Base-by-base conservation (phyloP, 2,329 filamentous ascomycete genomes). In the Onygenales sp. region DNA sequence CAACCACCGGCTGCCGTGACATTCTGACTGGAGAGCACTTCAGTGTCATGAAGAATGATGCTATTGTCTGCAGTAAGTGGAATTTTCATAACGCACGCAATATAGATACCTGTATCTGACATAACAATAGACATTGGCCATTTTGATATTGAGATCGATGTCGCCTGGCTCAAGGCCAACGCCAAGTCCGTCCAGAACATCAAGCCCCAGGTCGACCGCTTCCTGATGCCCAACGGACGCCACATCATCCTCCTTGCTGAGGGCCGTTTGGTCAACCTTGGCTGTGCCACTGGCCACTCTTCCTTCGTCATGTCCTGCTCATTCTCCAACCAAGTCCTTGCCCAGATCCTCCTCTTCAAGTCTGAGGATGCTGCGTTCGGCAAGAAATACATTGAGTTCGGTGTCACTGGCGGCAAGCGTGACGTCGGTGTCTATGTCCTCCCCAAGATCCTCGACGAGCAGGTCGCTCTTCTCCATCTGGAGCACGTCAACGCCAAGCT, bases 301-400 rank as follows among this genome's bases (percentile, higher is more conserved):
- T 97, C 92, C 51, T 98, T 98, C 77, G 93, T 98, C 81, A 97
- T 98, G 93, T 96, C 91, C 67, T 98, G 93, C 87, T 97, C 92
- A 61, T 98, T 98, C 87, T 95, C 91, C 83, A 98, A 98, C 87
- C 93, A 98, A 83, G 93, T 97, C 67, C 89, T 98, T 73, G 93
- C 93, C 64, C 93, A 98, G 82, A 97, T 98, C 79, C 86, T 95
- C 80, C 80, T 98, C 69, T 98, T 77, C 87, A 97, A 97, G 87
- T 86, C 84, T 68, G 81, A 86, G 67, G 91, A 97, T 72, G 82
- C 82, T 71, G 86, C 79, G 55, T 98, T 95, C 74, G 83, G 86
- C 76, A 79, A 88, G 78, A 96, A 96, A 83, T 95, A 96, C 79
- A 78, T 91, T 66, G 93, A 96, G 78, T 98, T 95, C 73, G 89